Base-by-base conservation (phyloP, 768 basidiomycete genomes). In the Cystofilobasidium macerans region DNA sequence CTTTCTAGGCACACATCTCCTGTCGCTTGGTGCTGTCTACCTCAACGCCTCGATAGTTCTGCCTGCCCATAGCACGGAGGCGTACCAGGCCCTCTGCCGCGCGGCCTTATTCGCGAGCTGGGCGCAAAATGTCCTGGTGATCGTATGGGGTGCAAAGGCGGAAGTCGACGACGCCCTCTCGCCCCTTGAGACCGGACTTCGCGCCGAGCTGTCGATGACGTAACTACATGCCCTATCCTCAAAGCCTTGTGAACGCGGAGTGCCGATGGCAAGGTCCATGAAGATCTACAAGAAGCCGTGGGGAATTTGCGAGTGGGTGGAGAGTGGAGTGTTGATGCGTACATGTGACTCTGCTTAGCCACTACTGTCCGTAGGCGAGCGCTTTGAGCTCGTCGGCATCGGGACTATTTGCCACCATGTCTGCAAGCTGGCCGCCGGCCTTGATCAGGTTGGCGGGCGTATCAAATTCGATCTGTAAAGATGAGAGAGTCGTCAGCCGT, bases 391-490 rank as follows among this genome's bases (percentile, higher is more conserved):
- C 51, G 51, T 54, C 51, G 3, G 51, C 51, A 16, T 54, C 51
- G 6, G 51, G 51, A 20, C 51, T 54, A 14, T 54, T 54, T 4
- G 26, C 26, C 13, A 54, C 51, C 51, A 54, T 54, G 18, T 54
- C 28, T 5, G 51, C 51, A 30, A 54, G 32, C 28, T 54, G 51
- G 28, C 51, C 51, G 51, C 51, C 51, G 51, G 51, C 30, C 26
- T 43, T 28, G 35, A 68, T 36, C 2, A 68, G 62, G 5, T 82
- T 75, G 48, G 82, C 82, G 0, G 89, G 89, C 14, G 82, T 78
- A 64, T 86, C 89, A 73, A 84, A 90, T 71, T 92, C 88, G 22
- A 84, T 74, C 51, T 54, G 51, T 7, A 24, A 6, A n/a, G 24
- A 18, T 4, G n/a, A 16, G 48, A 4, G n/a, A 38, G 42, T 20